Evolutionary conservation across 495 filamentous ascomycete genomes (phyloP).

Genomic region (Pyrenula aspistea): DNA sequence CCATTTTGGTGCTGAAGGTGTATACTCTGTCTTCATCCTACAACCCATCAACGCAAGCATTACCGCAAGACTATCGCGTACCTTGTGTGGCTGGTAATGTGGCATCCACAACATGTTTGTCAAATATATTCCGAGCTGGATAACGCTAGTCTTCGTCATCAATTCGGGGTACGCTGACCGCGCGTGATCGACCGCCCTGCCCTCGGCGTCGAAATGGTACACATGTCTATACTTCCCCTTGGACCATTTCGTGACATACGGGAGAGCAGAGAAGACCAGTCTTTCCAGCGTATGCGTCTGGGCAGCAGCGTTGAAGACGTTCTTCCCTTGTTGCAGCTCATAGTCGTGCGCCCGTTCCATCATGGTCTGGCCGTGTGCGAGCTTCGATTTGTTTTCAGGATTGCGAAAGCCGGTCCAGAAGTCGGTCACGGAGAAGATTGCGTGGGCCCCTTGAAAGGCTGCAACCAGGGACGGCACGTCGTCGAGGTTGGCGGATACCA

Average conservation of each 20-base stretch:
- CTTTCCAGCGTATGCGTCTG: conserved; percentile 25
- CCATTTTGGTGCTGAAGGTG: too few relatives aligned
- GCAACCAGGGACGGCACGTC: conserved; percentile 21
- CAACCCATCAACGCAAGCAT: too few relatives aligned
- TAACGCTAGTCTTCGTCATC: conserved; percentile 25
- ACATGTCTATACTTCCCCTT: conserved; percentile 22
- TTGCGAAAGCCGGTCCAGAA: conserved; percentile 27
- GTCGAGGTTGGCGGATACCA: conserved; percentile 32
- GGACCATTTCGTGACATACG: conserved; percentile 17
- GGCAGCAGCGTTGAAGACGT: conserved; percentile 34
- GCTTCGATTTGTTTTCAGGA: too few relatives aligned
- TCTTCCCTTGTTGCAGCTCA: conserved; percentile 32
- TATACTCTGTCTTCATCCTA: too few relatives aligned
- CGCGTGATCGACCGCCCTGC: conserved; percentile 19
- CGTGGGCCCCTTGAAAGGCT: conserved; percentile 33
- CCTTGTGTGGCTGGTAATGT: too few relatives aligned
- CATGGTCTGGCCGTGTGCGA: conserved; percentile 15
- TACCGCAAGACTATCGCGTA: too few relatives aligned
- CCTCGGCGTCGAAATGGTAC: conserved; percentile 29
- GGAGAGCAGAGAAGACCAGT: conserved; percentile 23
- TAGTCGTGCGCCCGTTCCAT: conserved; percentile 33
- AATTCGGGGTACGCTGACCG: conserved; percentile 23
- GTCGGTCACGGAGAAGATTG: conserved; percentile 38
- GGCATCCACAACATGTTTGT: too few relatives aligned
- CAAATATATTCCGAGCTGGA: conserved; percentile 6